Percentiles rank a stretch among this genome's conserved stretches.
Conservation (phyloP, 2,329 filamentous ascomycete genomes). For the Ustulina deusta region DNA sequence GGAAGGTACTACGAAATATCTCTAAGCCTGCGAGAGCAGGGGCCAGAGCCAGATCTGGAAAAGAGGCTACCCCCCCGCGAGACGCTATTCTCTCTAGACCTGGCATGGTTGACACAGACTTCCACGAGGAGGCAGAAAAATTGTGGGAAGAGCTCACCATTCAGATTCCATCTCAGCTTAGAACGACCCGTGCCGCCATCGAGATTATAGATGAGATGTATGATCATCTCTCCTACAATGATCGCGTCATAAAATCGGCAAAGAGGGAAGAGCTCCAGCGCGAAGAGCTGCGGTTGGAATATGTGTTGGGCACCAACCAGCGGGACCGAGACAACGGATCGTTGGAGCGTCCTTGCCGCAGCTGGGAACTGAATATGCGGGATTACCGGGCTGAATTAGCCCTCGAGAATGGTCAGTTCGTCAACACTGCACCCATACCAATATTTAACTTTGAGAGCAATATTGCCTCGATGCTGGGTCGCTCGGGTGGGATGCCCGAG, state of each 20-base stretch:
- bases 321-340: background rate
- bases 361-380: conserved; percentile 30
- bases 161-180: background rate
- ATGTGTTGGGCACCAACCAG: conserved; percentile 7
- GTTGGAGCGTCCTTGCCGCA: conserved; percentile 1
- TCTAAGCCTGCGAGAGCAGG: background rate
- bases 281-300: background rate
- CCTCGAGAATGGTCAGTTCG: background rate
- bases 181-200: background rate
- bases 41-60: too few species aligned
- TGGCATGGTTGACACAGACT: background rate
- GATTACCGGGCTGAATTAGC: conserved; percentile 13
- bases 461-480: conserved; percentile 21
- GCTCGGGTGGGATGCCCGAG: conserved; percentile 6
- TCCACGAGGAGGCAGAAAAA: background rate
- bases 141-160: background rate
- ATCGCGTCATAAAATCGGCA: background rate
- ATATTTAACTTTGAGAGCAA: conserved; percentile 1
- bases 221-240: background rate
- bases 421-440: background rate
- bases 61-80: background rate
- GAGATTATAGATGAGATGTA: background rate
- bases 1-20: conserved; percentile 8
- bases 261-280: background rate
- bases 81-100: background rate